Conservation (phyloP, 2,329 filamentous ascomycete genomes). For the Microthyrium microscopicum region DNA sequence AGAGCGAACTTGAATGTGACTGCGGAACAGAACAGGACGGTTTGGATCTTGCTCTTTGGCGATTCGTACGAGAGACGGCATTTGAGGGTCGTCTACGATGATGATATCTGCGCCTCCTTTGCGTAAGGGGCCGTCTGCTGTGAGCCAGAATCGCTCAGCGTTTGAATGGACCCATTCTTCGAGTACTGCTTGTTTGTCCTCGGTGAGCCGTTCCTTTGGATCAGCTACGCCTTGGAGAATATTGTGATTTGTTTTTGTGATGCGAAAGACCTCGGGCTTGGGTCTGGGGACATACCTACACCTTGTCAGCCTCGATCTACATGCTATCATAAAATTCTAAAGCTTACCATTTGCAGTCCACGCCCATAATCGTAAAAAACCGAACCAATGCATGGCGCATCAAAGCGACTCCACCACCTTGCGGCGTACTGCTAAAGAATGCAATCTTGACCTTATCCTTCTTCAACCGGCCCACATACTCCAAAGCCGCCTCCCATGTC, state of each 20-base stretch:
- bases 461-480: constrained; percentile 47
- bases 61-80: constrained; percentile 61
- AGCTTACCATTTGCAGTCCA: constrained; percentile 57
- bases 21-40: constrained; percentile 65
- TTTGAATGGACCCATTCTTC: constrained; percentile 59
- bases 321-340: neutral
- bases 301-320: neutral
- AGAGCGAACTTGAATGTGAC: constrained; percentile 66
- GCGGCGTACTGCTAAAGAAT: constrained; percentile 66
- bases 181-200: constrained; percentile 45
- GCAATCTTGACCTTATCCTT: constrained; percentile 49
- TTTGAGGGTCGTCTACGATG: constrained; percentile 70
- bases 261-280: constrained; percentile 60
- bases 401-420: constrained; percentile 66
- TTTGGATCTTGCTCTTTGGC: constrained; percentile 54
- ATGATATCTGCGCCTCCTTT: constrained; percentile 63
- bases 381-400: constrained; percentile 68
- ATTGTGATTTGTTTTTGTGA: constrained; percentile 80
- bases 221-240: constrained; percentile 65
- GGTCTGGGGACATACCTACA: constrained; percentile 59
- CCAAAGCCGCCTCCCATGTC: constrained; percentile 50
- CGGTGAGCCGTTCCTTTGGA: constrained; percentile 45
- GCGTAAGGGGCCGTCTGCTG: constrained; percentile 48
- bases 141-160: constrained; percentile 58
- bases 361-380: constrained; percentile 47